phyloP scores from a whole-genome alignment of 163 green algal species.

The Coccomyxa subellipsoidea region DNA sequence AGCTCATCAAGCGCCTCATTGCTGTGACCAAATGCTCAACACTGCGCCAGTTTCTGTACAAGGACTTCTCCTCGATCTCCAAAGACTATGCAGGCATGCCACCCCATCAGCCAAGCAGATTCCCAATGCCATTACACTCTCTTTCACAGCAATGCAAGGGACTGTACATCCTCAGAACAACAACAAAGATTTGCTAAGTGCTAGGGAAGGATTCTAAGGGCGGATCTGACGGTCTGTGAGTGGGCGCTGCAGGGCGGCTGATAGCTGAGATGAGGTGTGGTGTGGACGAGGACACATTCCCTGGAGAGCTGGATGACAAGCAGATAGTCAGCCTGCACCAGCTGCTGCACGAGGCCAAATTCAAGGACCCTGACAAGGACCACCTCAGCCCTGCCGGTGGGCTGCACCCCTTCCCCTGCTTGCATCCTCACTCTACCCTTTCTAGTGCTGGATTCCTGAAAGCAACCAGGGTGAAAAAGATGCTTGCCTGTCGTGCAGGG shows the following conservation, averaged over 20 bases:
- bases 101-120: too few species aligned
- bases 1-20: slow-evolving; percentile 87
- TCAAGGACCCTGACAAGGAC: slow-evolving; percentile 73
- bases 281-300: slow-evolving; percentile 45
- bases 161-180: too few species aligned
- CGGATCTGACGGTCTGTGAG: background rate
- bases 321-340: slow-evolving; percentile 81
- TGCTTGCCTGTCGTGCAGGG: slow-evolving; percentile 38
- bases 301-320: slow-evolving; percentile 58
- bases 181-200: too few species aligned
- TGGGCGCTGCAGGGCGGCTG: slow-evolving; percentile 56
- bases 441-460: too few species aligned
- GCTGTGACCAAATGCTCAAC: slow-evolving; percentile 45
- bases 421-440: too few species aligned
- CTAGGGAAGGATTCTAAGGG: too few species aligned
- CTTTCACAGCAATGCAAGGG: too few species aligned
- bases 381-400: slow-evolving; percentile 84
- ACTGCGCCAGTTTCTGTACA: slow-evolving; percentile 75
- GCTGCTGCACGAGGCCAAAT: slow-evolving; percentile 82
- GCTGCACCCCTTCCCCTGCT: background rate
- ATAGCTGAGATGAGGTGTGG: slow-evolving; percentile 72
- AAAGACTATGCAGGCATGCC: slow-evolving; percentile 65
- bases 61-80: slow-evolving; percentile 85
- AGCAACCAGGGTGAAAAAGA: too few species aligned
- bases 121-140: background rate